Conservation (phyloP, 306 rosid genomes). For the Castanospermum australe region DNA sequence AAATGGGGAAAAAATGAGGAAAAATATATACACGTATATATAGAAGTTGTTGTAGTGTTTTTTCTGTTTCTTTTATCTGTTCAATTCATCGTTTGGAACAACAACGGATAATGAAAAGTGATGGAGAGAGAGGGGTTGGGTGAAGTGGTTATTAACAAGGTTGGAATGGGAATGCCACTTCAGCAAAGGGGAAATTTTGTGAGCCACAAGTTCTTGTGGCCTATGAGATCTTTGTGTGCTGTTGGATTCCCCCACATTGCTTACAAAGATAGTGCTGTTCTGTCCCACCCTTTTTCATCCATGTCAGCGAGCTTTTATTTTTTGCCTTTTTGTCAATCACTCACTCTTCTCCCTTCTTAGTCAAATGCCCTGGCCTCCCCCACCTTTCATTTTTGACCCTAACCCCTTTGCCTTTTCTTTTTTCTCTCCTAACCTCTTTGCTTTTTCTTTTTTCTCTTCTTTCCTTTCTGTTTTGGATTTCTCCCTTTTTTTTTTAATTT, state of each 20-base stretch:
- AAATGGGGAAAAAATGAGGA: not conserved
- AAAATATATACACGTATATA: not conserved
- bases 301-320: slow-evolving; percentile 38
- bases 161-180: slow-evolving; percentile 60
- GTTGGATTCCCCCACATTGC: slow-evolving; percentile 72
- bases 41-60: not conserved
- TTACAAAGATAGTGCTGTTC: slow-evolving; percentile 59
- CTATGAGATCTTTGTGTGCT: slow-evolving; percentile 64
- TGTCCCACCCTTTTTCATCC: slow-evolving; percentile 46
- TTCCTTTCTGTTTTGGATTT: not conserved
- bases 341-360: not conserved
- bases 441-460: not conserved
- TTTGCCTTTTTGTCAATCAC: slow-evolving; percentile 11
- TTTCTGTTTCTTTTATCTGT: not conserved
- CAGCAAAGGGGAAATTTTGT: slow-evolving; percentile 43
- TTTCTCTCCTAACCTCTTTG: not conserved
- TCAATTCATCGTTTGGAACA: slow-evolving; percentile 1
- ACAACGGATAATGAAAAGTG: slow-evolving; percentile 1
- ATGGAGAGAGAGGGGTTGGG: not conserved
- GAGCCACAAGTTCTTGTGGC: slow-evolving; percentile 93
- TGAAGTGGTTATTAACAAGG: slow-evolving; percentile 33
- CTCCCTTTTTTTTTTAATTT: not conserved
- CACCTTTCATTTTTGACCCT: not conserved
- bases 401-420: not conserved
- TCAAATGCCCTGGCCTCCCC: not conserved